Base-by-base conservation (phyloP, 2,329 filamentous ascomycete species). In the Mycosphaerella sp. region DNA sequence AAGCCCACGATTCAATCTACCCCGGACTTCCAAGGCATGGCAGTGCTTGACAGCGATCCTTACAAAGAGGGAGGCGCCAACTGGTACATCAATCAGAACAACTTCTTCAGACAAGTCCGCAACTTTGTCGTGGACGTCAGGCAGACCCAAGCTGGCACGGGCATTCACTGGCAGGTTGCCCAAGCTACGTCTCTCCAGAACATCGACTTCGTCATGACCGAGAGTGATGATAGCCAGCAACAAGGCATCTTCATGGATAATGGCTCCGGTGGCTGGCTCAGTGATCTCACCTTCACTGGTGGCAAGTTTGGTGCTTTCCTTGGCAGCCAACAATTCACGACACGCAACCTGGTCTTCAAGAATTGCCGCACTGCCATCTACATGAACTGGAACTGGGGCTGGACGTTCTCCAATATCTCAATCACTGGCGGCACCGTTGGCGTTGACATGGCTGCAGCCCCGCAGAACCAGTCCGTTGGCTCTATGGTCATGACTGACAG, bases 31-130 rank as follows among this genome's bases (percentile, higher is more conserved):
- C 61, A 76, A 2, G 93, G 92, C 45, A 95, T 96, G 76, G 91
- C 87, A 42, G 80, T 97, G 50, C 86, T 98, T 61, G 91, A 96
- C 68, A 79, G 88, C 1, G 85, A 97, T 66, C 91, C 91, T 0
- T 97, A 97, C 71, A 80, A 81, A 39, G 69, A 80, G 48, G 73
- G 75, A 1, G 75, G 74, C 12, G 66, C 65, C 53, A 76, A 76
- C 66, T 77, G 74, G 73, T 78, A 69, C 67, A 76, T 74, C 61
- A 78, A 78, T 66, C 75, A 78, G 66, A 78, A 78, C 72, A 78
- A 79, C 67, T 80, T 80, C 69, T 79, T 75, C 66, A 75, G 78
- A 45, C 76, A 79, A 55, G 70, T 80, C 41, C 76, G 78, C 60
- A 80, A 80, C 66, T 74, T 80, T 48, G 66, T 74, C 60, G 74